These are phyloP conservation scores for Colletotrichum truncatum DNA, from an alignment of 2,329 filamentous ascomycete species.

Conservation along the genomic window DNA sequence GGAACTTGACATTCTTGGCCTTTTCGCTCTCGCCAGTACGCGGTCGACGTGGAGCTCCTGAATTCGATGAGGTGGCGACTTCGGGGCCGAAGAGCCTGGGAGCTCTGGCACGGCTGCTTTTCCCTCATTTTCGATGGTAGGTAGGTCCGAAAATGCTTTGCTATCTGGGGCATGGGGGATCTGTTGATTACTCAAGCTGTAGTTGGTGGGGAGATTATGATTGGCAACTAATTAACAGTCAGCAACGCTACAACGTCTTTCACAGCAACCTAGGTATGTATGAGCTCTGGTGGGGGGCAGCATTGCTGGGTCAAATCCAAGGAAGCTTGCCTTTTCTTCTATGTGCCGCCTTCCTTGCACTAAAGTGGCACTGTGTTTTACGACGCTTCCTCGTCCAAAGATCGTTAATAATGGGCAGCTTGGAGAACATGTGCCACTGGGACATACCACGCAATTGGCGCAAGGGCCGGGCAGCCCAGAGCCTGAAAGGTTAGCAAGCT, in stretches of 20 bases:
- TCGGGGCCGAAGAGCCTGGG: background rate
- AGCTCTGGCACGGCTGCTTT: background rate
- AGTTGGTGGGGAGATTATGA: too few species aligned
- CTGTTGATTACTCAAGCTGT: too few species aligned
- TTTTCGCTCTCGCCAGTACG: conserved; percentile 24
- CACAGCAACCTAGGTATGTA: background rate
- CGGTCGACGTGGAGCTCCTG: conserved; percentile 40
- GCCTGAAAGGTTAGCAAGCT: background rate
- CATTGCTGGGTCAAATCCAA: too few species aligned
- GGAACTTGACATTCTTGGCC: background rate
- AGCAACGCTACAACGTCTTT: too few species aligned
- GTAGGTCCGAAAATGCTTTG: too few species aligned
- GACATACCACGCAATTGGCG: conserved; percentile 38
- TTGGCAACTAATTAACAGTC: too few species aligned
- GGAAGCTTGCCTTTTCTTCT: conserved; percentile 33
- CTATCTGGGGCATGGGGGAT: too few species aligned
- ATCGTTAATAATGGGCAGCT: too few species aligned
- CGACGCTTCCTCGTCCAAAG: conserved; percentile 16
- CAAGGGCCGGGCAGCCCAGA: conserved; percentile 33
- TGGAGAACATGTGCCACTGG: too few species aligned
- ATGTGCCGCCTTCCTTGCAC: conserved; percentile 34
- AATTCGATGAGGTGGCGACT: conserved; percentile 22
- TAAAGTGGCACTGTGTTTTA: conserved; percentile 36
- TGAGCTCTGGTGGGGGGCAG: background rate
- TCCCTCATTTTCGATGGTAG: too few species aligned